Evolutionary conservation across 306 rosid genomes (phyloP), one percentile per base, ranked within the genome.

Genomic region (Prunus davidiana): DNA sequence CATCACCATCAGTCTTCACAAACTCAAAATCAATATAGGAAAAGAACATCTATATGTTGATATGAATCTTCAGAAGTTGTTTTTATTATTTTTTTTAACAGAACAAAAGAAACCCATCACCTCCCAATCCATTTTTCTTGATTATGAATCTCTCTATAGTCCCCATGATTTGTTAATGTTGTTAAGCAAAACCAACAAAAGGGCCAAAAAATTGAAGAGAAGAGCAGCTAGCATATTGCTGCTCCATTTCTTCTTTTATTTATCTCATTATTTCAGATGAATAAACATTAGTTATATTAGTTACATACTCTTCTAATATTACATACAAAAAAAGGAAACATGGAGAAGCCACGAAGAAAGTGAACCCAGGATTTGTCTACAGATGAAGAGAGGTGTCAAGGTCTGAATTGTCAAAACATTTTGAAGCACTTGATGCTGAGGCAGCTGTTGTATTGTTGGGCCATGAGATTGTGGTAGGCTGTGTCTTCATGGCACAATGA

Each of bases 371-470:
- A 79, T 54, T 65, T 80, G 64, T 85, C 88, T 81, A 95, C 83
- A 92, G 93, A 89, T 92, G 99, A 80, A 95, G 97, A 14, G 98
- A 90, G 83, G 96, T 94, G 83, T 92, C 98, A 60, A 94, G 92
- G 2, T 92, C 96, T 1, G 93, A 82, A 77, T 56, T 76, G 28
- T 89, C 92, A 85, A 83, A 88, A 81, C 76, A 83, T 87, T 60
- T 86, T 27, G 88, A 84, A 9, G 79, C 43, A 78, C 80, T 79
- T 30, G 90, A 74, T 67, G 79, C 27, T 20, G 87, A 86, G 16
- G 67, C 1, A 27, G 12, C 20, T 30, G 20, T 34, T 63, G 22
- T 69, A 28, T 62, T 76, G 30, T 74, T 55, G 32, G 77, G 76
- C 93, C 87, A 79, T 54, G 77, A 67, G 73, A 50, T 85, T 78